Conservation (phyloP, 495 filamentous ascomycete species). For the Clavariopsis aquatica region DNA sequence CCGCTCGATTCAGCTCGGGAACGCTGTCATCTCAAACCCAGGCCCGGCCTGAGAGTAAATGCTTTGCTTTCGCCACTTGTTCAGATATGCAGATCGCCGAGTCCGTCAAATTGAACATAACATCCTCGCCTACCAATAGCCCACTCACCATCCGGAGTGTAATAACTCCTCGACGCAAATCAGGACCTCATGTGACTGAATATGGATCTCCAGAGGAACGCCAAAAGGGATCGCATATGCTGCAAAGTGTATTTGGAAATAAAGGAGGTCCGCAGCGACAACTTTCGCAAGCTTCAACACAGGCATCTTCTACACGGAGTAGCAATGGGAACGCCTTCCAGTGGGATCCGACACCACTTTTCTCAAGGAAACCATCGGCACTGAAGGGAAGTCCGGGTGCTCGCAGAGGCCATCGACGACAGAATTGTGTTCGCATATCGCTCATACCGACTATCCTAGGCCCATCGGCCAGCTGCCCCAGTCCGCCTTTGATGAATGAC, state of each 20-base stretch:
- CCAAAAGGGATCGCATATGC: conserved; percentile 13
- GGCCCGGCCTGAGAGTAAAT: conserved; percentile 7
- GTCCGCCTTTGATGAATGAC: conserved; percentile 39
- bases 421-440: conserved; percentile 36
- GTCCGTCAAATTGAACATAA: conserved; percentile 17
- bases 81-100: conserved; percentile 14
- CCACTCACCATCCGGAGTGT: conserved; percentile 14
- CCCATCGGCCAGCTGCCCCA: conserved; percentile 38
- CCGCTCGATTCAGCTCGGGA: conserved; percentile 14
- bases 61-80: conserved; percentile 14
- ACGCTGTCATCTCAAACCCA: neutral
- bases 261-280: conserved; percentile 16
- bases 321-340: conserved; percentile 39
- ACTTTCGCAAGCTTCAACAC: conserved; percentile 33
- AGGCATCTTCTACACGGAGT: conserved; percentile 33
- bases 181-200: conserved; percentile 16
- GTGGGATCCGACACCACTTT: conserved; percentile 31
- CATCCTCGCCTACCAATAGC: conserved; percentile 22
- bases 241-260: conserved; percentile 19
- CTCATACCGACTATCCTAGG: conserved; percentile 43
- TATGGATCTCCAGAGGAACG: conserved; percentile 36
- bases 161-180: conserved; percentile 25
- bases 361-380: conserved; percentile 32
- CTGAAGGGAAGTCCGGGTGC: conserved; percentile 37
- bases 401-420: conserved; percentile 32